Base-by-base conservation (phyloP, 1,284 basidiomycete species). In the Fomitopsis palustris region DNA sequence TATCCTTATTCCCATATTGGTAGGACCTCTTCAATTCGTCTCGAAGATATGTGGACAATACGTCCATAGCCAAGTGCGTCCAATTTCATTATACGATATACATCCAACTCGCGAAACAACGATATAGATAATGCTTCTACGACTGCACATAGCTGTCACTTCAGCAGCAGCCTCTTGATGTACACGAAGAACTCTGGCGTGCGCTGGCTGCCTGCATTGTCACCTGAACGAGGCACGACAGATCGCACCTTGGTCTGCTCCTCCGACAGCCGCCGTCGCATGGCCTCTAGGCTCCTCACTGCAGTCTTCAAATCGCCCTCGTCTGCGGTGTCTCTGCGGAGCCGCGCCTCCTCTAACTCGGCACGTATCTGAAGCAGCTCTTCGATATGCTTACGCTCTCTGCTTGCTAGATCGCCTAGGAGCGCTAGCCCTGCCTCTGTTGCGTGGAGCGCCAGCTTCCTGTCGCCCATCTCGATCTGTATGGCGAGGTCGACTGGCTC, bases 231-330 rank as follows among this genome's bases (percentile, higher is more conserved):
- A 14, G 4, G 12, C 10, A 14, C 35, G 12, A 14, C 35, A 14
- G 35, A 37, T 37, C 35, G 51, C 17, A 60, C 8, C 21, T n/a
- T 38, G 41, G 29, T 16, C 25, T 47, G 54, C 25, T 60, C 55
- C 12, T 38, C 23, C 45, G 12, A 21, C 3, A 56, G 10, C 42
- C 33, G 42, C 2, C n/a, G 23, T 29, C 25, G 27, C 37, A 21
- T 12, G 12, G 4, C 35, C 23, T 51, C 43, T 3, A 61, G 14
- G 37, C 37, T 39, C 42, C 37, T 42, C 12, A 45, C 53, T 38
- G 42, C 66, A 25, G 63, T 41, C 55, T 70, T 67, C 4, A 72
- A 57, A 59, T 70, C 71, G 47, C 57, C 54, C 52, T 58, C 61
- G 2, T 64, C 62, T 55, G 65, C 65, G 43, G 64, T 53, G 42